Percentiles rank a stretch among this genome's conserved stretches.
Conservation (phyloP, 179 eudicot genomes). For the Silene vulgaris region DNA sequence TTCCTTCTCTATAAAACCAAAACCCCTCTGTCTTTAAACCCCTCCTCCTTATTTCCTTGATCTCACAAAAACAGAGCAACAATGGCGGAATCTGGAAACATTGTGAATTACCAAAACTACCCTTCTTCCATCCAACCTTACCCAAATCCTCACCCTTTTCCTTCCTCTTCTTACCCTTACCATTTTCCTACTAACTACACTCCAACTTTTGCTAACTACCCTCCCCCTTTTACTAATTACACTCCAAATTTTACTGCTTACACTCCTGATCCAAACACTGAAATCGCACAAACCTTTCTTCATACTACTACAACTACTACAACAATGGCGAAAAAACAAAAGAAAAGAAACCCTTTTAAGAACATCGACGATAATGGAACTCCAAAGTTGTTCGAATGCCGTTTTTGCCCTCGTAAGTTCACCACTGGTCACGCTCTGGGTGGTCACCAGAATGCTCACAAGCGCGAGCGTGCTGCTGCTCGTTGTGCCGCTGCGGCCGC, state of each 20-base stretch:
- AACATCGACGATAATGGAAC: not conserved
- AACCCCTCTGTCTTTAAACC: not conserved
- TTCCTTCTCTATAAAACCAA: not conserved
- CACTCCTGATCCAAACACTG: too few relatives aligned
- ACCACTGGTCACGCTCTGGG: slow-evolving; percentile 64
- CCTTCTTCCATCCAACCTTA: slow-evolving; percentile 2
- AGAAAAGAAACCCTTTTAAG: not conserved
- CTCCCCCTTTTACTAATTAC: not conserved
- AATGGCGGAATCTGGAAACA: not conserved
- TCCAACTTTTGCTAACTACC: not conserved
- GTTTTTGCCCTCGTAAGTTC: slow-evolving; percentile 55
- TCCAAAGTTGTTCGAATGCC: slow-evolving; percentile 39
- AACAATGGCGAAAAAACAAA: slow-evolving; percentile 3
- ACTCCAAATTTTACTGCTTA: not conserved
- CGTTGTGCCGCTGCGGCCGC: slow-evolving; percentile 5
- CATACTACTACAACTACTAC: not conserved
- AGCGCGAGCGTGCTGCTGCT: slow-evolving; percentile 60
- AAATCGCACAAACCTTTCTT: too few relatives aligned
- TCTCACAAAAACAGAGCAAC: not conserved
- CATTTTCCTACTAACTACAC: not conserved
- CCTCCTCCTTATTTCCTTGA: not conserved
- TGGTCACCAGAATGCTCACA: slow-evolving; percentile 81
- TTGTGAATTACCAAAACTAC: not conserved
- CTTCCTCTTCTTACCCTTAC: not conserved
- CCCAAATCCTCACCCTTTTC: not conserved